These are phyloP conservation scores for Bromus sterilis DNA, from an alignment of 176 grass and related monocot genomes.

Conservation along the genomic window DNA sequence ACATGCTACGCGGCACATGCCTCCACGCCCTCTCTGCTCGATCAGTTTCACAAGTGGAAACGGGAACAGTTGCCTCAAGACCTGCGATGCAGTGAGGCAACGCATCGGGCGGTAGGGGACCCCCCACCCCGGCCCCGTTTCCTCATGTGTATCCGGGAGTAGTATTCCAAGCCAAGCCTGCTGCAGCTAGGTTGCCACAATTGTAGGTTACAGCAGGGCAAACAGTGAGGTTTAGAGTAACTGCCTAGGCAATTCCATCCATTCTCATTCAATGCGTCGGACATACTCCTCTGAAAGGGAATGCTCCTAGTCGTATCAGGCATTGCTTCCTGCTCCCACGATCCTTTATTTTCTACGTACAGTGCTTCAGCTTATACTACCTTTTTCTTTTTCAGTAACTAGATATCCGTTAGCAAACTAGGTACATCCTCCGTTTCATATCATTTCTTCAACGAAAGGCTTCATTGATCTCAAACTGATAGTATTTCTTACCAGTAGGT, in stretches of 20 bases:
- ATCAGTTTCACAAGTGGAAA: not conserved
- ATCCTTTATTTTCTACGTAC: no score
- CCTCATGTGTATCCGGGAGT: not conserved
- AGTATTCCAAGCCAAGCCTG: not conserved
- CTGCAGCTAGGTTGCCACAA: not conserved
- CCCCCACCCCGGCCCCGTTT: not conserved
- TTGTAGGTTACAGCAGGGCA: conserved; percentile 9
- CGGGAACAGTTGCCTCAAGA: not conserved
- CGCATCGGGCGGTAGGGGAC: not conserved
- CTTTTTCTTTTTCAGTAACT: not conserved
- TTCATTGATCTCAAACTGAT: not conserved
- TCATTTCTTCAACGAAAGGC: not conserved
- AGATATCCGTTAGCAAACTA: not conserved
- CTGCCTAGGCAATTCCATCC: conserved; percentile 3
- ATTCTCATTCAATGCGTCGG: not conserved
- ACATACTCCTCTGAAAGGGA: not conserved
- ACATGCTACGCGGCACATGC: not conserved
- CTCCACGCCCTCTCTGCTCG: not conserved
- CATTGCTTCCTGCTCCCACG: not conserved
- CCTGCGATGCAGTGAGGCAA: not conserved
- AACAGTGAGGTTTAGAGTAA: conserved; percentile 11
- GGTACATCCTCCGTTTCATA: not conserved
- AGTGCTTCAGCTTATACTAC: not conserved
- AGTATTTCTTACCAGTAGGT: not conserved
- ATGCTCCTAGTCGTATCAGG: not conserved